Evolutionary conservation across 129 eudicot species (phyloP).

Genomic region (Chrysanthemum lavandulifolium): DNA sequence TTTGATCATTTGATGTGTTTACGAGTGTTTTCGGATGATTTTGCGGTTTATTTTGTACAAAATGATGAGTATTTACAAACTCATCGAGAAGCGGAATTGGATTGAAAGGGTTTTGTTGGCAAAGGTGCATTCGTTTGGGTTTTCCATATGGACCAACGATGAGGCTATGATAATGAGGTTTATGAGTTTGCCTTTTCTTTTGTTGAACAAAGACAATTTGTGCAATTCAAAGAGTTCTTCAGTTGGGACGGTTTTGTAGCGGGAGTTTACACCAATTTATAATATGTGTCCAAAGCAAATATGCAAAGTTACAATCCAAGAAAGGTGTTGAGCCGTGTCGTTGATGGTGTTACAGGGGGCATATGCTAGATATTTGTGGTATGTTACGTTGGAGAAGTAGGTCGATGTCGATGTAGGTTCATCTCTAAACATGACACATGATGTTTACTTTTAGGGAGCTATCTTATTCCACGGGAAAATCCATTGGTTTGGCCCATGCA

Average conservation of each 20-base stretch:
- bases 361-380: not conserved
- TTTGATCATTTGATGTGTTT: too few species aligned
- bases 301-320: not conserved
- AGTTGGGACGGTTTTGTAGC: not conserved
- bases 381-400: not conserved
- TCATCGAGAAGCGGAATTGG: not conserved
- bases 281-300: not conserved
- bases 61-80: too few species aligned
- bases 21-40: too few species aligned
- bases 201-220: not conserved
- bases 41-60: too few species aligned
- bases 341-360: not conserved
- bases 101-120: too few species aligned
- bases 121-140: too few species aligned
- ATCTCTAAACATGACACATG: not conserved
- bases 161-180: not conserved
- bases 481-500: not conserved
- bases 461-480: not conserved
- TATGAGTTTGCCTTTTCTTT: not conserved
- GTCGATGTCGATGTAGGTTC: not conserved
- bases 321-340: not conserved
- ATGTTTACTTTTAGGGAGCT: not conserved
- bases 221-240: not conserved
- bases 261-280: not conserved
- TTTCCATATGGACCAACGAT: too few species aligned